Conservation (phyloP, 2,329 filamentous ascomycete species). For the Phialophora expanda region DNA sequence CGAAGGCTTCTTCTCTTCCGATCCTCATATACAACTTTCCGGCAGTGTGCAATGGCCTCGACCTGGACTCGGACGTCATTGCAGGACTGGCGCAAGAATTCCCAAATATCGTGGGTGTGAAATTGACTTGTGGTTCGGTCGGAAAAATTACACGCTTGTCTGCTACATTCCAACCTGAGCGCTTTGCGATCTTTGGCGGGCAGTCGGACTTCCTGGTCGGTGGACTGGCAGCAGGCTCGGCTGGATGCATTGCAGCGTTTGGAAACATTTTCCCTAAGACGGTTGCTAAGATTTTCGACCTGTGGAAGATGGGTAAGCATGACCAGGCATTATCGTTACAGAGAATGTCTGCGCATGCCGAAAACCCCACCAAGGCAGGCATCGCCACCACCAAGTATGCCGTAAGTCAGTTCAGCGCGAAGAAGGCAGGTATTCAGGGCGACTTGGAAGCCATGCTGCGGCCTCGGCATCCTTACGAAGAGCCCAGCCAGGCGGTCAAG, state of each 20-base stretch:
- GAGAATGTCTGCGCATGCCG: constrained; percentile 68
- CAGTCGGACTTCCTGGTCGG: constrained; percentile 78
- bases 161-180: constrained; percentile 57
- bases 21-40: constrained; percentile 73
- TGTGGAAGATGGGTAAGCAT: constrained; percentile 73
- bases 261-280: constrained; percentile 86
- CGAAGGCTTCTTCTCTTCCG: constrained; percentile 59
- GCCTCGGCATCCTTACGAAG: constrained; percentile 66
- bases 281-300: constrained; percentile 77
- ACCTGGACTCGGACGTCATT: constrained; percentile 69
- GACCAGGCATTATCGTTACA: constrained; percentile 78
- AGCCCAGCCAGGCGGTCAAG: constrained; percentile 52
- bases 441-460: constrained; percentile 59
- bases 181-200: constrained; percentile 71
- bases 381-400: constrained; percentile 56
- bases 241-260: constrained; percentile 82
- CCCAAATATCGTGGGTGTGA: constrained; percentile 66
- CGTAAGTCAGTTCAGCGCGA: constrained; percentile 52
- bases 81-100: constrained; percentile 58
- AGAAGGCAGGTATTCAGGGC: constrained; percentile 56
- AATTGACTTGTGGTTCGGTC: constrained; percentile 68
- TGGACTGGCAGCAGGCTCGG: constrained; percentile 77
- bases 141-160: constrained; percentile 65
- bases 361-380: constrained; percentile 59
- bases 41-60: constrained; percentile 69